Percentiles rank a stretch among this genome's conserved stretches.
Conservation (phyloP, 2,329 filamentous ascomycete species). For the Colletotrichum musicola region DNA sequence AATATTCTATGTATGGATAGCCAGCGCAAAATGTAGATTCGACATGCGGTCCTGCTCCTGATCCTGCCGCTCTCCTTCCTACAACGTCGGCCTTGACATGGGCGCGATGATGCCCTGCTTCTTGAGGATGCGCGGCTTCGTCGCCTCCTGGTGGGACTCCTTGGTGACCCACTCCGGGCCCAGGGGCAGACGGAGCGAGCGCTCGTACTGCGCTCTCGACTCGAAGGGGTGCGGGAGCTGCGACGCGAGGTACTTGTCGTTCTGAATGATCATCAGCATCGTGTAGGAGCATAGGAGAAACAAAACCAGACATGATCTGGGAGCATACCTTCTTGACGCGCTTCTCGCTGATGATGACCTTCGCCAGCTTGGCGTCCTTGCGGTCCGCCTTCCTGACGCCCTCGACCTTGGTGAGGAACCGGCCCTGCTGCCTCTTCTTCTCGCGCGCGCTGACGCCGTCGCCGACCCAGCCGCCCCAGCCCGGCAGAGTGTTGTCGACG, state of each 20-base stretch:
- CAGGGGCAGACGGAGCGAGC: constrained; percentile 85
- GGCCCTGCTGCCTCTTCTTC: constrained; percentile 71
- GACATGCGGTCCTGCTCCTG: background rate
- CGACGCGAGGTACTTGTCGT: constrained; percentile 86
- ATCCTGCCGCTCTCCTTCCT: constrained; percentile 11
- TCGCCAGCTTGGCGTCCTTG: constrained; percentile 84
- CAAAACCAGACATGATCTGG: constrained; percentile 42
- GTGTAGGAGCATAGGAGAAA: background rate
- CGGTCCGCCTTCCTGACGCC: constrained; percentile 83
- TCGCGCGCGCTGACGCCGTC: constrained; percentile 81
- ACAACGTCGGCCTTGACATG: constrained; percentile 79
- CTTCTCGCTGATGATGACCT: constrained; percentile 95
- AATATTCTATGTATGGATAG: background rate
- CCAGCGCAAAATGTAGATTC: background rate
- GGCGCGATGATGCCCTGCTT: constrained; percentile 92
- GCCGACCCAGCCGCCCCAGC: constrained; percentile 95
- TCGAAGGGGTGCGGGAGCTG: constrained; percentile 92
- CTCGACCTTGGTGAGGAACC: constrained; percentile 74
- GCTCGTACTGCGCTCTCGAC: constrained; percentile 88
- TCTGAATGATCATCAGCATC: constrained; percentile 60
- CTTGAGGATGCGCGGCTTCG: constrained; percentile 88
- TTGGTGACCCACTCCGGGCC: constrained; percentile 98
- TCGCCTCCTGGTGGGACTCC: constrained; percentile 89
- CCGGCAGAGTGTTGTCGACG: constrained; percentile 86
- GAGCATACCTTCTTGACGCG: constrained; percentile 79